Conservation (phyloP, 2,329 filamentous ascomycete genomes). For the Colletotrichum tamarilloi region DNA sequence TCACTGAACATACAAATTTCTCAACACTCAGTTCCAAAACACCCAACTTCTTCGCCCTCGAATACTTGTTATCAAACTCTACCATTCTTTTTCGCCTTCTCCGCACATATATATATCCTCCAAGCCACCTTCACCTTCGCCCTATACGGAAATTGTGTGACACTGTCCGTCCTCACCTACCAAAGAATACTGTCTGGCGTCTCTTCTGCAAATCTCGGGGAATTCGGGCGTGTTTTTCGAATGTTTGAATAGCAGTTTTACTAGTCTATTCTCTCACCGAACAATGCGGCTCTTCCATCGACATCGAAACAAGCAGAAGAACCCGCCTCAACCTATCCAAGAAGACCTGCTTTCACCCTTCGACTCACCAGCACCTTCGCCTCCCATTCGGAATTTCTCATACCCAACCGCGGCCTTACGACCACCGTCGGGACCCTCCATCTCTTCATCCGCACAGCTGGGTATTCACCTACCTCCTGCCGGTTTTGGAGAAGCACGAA, state of each 20-base stretch:
- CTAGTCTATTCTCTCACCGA: background rate
- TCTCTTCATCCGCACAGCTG: background rate
- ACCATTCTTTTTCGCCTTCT: background rate
- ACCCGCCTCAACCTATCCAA: background rate
- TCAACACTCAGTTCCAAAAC: background rate
- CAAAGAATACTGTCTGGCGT: background rate
- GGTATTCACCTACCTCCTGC: background rate
- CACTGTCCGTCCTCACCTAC: background rate
- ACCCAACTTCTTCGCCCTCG: background rate
- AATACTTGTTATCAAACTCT: background rate
- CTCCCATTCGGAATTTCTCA: conserved; percentile 38
- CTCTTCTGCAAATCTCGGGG: too few species aligned
- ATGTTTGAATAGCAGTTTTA: conserved; percentile 5
- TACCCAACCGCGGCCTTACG: conserved; percentile 36
- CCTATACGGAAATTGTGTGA: background rate
- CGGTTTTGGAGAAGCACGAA: background rate
- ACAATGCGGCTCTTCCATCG: conserved; percentile 26
- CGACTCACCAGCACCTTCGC: background rate
- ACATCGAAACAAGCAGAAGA: conserved; percentile 20
- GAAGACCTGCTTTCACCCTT: background rate
- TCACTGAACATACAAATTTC: background rate
- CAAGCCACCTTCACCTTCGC: background rate
- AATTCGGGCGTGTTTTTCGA: too few species aligned
- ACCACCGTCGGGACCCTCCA: background rate
- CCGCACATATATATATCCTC: background rate